Base-by-base conservation (phyloP, 2,329 filamentous ascomycete genomes). In the Botryotinia globosa region DNA sequence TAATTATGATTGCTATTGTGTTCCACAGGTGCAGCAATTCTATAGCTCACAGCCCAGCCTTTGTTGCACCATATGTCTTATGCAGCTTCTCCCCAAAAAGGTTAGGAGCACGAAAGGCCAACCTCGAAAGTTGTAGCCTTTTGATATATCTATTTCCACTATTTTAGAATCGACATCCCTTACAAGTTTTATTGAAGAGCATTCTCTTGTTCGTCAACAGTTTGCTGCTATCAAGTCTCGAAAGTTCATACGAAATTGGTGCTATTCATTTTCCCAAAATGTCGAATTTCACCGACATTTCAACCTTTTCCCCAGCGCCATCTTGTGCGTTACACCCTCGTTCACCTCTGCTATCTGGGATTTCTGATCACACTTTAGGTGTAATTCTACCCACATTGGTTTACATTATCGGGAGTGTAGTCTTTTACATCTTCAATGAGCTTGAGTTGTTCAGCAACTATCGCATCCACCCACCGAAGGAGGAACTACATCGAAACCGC, bases 401-500 rank as follows among this genome's bases (percentile, higher is more conserved):
- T 48, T 70, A 70, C 32, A 22, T 70, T 14, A 44, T 32, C 8
- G 68, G 68, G 18, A 63, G 68, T 51, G 6, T 51, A 63, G 25
- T 70, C 42, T 70, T 70, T 37, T 51, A 70, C 48, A 20, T 62
- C 25, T 14, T 70, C 25, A 63, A 62, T 16, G 18, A 63, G 25
- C 37, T 63, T n/a, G 56, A 63, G 14, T 48, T 70, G 32, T 70
- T 70, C 29, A 45, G 25, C 56, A 61, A 22, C 44, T 70, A 63
- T 48, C 68, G 68, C 25, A 70, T 70, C 10, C 68, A 70, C 48
- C 68, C 68, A 63, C 32, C 32, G 14, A 61, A 51, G 12, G 68
- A 70, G 6, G 68, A 70, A n/a, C 32, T 70, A 14, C 68, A 39
- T 62, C 68, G 68, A 62, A 70, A 70, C 34, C 68, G 68, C 22